phyloP scores from a whole-genome alignment of 306 rosid species.

The Mucuna pruriens region DNA sequence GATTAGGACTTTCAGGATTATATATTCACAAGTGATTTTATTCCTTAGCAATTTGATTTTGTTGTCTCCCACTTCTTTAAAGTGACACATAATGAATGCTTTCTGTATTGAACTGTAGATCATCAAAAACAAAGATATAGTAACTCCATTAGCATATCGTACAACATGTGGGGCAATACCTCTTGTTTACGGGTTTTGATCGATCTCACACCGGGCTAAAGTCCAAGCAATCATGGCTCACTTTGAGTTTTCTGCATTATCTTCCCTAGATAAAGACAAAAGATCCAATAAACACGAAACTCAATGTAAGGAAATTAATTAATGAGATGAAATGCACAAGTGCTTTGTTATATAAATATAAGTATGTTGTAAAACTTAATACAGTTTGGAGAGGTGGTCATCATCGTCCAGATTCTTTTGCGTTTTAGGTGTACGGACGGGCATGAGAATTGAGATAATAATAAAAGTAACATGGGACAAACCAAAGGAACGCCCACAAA shows the following conservation, averaged over 20 bases:
- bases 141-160: conserved; percentile 30
- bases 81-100: conserved; percentile 1
- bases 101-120: not conserved
- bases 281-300: conserved; percentile 4
- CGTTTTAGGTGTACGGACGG: not conserved
- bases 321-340: not conserved
- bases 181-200: not conserved
- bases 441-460: not conserved
- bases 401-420: not conserved
- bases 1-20: not conserved
- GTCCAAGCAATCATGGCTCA: conserved; percentile 25
- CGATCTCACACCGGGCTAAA: not conserved
- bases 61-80: conserved; percentile 48
- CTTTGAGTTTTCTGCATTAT: conserved; percentile 27
- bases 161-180: conserved; percentile 31
- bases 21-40: conserved; percentile 22
- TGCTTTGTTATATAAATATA: too few species aligned
- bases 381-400: too few species aligned
- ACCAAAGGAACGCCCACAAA: not conserved
- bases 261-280: conserved; percentile 29
- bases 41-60: conserved; percentile 32
- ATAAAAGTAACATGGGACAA: not conserved
- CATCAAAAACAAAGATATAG: not conserved
- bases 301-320: not conserved
- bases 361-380: not conserved